Evolutionary conservation across 2,329 filamentous ascomycete species (phyloP).

Genomic region (Parascedosporium putredinis): DNA sequence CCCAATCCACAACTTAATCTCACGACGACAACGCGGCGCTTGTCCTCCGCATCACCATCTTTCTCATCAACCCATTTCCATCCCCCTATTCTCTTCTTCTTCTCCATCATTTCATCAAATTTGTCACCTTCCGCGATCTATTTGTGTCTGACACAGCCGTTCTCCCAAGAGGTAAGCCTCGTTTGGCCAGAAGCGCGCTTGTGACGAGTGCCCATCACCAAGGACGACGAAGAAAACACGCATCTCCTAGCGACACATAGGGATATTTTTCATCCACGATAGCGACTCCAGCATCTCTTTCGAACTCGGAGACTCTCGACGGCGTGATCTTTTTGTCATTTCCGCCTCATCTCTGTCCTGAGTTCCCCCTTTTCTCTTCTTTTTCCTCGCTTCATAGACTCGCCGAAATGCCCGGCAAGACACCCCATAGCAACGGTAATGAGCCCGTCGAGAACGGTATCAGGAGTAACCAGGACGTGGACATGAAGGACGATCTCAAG

Average conservation of each 20-base stretch:
- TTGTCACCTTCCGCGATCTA: not conserved
- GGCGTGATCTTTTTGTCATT: not conserved
- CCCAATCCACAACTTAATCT: not conserved
- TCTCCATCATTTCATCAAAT: not conserved
- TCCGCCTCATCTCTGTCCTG: not conserved
- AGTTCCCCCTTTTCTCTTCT: not conserved
- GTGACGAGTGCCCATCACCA: not conserved
- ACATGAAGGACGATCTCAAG: conserved; percentile 61
- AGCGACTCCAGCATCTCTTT: not conserved
- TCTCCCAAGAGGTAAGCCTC: not conserved
- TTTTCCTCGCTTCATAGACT: not conserved
- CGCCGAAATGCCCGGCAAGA: conserved; percentile 56
- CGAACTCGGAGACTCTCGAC: not conserved
- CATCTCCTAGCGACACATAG: not conserved
- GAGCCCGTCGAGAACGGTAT: conserved; percentile 59
- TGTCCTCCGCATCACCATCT: not conserved
- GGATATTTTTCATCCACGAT: not conserved
- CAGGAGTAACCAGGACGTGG: conserved; percentile 45
- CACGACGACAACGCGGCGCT: not conserved
- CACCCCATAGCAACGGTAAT: conserved; percentile 61
- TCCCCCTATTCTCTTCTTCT: not conserved
- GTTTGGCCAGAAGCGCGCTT: not conserved
- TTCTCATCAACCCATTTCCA: not conserved
- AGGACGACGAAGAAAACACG: not conserved
- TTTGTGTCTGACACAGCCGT: not conserved